Evolutionary conservation across 352 stramenopile genomes (phyloP), one percentile per base, ranked within the genome.

Genomic region (Pythium sukuiense): DNA sequence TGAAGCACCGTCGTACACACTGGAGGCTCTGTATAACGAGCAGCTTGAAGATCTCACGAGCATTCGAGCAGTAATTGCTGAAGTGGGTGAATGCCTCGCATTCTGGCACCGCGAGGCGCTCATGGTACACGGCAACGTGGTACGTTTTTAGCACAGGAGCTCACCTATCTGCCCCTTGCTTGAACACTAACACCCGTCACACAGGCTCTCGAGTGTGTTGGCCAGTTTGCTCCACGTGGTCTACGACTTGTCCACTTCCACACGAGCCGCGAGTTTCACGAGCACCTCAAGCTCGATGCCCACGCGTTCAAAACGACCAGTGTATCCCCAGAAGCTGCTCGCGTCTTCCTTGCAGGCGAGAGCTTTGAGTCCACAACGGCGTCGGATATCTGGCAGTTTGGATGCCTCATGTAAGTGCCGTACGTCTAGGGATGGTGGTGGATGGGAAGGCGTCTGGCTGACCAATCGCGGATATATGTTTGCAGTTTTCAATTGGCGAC

Each of bases 371-470:
- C 81, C 6, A 90, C 79, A 0, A 57, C 66, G 20, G 69, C 69
- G 3, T 85, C 79, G 6, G 84, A 92, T 68, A 77, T 90, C 35
- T 92, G 84, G 84, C 84, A 92, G 41, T 87, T 92, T 32, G 84
- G 84, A 5, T 92, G 84, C 48, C 67, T 88, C 49, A 72, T 90
- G 84, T 92, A 80, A 37, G 79, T 71, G 35, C 1, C 16, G 20
- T 24, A n/a, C 20, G 45, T 4, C n/a, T 52, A 8, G 20, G 12
- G 14, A 43, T 43, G 32, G 24, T 9, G 11, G 3, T 37, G 24
- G 27, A 1, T 55, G 18, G 5, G 26, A 29, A 24, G 11, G 43
- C 18, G 43, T 26, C 43, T 50, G 6, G 16, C 5, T n/a, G 7
- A 55, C 49, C 12, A 12, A 39, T 55, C 1, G 18, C 26, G 11